phyloP scores from a whole-genome alignment of 1,284 basidiomycete species.

The Irpex sp. region DNA sequence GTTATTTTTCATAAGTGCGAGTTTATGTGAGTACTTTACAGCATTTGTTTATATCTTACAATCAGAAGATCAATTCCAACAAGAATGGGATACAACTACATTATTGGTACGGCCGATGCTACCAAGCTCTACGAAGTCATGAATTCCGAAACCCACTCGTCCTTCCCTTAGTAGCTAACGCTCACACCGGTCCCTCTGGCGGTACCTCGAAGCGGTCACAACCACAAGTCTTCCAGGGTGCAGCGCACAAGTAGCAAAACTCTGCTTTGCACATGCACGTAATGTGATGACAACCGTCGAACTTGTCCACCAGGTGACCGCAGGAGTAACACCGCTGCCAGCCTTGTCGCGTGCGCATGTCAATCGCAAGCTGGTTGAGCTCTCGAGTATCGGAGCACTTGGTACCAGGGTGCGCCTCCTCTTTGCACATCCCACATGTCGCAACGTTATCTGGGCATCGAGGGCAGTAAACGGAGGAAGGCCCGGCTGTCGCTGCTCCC shows the following conservation, averaged over 20 bases:
- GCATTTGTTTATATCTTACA: background rate
- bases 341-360: constrained; percentile 34
- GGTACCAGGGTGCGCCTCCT: constrained; percentile 26
- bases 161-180: background rate
- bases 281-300: constrained; percentile 35
- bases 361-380: constrained; percentile 28
- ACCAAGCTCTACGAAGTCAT: background rate
- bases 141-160: background rate
- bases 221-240: constrained; percentile 44
- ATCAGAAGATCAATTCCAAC: background rate
- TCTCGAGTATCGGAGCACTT: constrained; percentile 28
- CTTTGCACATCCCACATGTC: constrained; percentile 43
- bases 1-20: background rate
- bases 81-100: too few relatives aligned
- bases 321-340: constrained; percentile 42
- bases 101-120: too few relatives aligned
- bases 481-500: constrained; percentile 30
- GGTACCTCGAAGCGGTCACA: constrained; percentile 48
- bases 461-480: constrained; percentile 25
- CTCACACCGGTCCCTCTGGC: constrained; percentile 28
- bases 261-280: constrained; percentile 31
- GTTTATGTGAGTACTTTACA: background rate
- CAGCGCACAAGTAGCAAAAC: constrained; percentile 44
- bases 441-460: constrained; percentile 25
- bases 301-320: constrained; percentile 30